These are phyloP conservation scores for Emericellopsis cladophorae DNA, from an alignment of 2,329 filamentous ascomycete species.

Conservation along the genomic window DNA sequence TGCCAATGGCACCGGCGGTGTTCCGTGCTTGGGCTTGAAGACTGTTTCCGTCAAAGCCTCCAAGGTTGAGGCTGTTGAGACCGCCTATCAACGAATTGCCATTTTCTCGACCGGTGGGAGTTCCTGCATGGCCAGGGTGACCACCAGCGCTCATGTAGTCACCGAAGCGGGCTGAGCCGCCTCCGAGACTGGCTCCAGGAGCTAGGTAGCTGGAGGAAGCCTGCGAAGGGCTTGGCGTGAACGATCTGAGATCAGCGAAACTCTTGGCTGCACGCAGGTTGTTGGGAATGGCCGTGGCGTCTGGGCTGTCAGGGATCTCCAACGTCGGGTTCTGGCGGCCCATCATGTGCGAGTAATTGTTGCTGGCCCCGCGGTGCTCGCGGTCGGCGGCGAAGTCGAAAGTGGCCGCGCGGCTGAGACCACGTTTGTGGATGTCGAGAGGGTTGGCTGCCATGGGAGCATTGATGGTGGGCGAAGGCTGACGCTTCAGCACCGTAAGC, in stretches of 20 bases:
- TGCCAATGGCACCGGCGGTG: conserved; percentile 50
- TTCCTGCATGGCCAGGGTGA: conserved; percentile 19
- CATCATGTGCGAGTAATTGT: conserved; percentile 59
- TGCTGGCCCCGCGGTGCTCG: conserved; percentile 50
- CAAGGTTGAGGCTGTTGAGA: conserved; percentile 37
- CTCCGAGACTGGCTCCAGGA: conserved; percentile 33
- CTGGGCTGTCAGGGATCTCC: conserved; percentile 72
- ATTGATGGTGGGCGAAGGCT: conserved; percentile 36
- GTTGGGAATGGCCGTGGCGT: conserved; percentile 46
- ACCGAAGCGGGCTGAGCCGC: conserved; percentile 25
- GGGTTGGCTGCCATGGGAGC: conserved; percentile 52
- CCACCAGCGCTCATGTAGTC: conserved; percentile 27
- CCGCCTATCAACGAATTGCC: conserved; percentile 32
- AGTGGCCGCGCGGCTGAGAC: conserved; percentile 86
- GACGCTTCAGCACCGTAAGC: conserved; percentile 73
- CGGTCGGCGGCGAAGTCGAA: conserved; percentile 86
- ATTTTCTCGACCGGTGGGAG: conserved; percentile 23
- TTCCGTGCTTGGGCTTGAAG: conserved; percentile 25
- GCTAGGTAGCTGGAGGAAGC: conserved; percentile 62
- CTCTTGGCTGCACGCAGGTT: conserved; percentile 91
- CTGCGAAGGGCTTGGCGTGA: conserved; percentile 88
- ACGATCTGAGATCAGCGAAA: conserved; percentile 88
- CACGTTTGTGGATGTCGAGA: conserved; percentile 67
- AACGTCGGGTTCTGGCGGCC: conserved; percentile 77
- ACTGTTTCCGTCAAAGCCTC: conserved; percentile 33